A percentile compares a stretch with the other conserved stretches of the same genome.
phyloP scores from a whole-genome alignment of 345 rosid species.

The Balakata baccata region DNA sequence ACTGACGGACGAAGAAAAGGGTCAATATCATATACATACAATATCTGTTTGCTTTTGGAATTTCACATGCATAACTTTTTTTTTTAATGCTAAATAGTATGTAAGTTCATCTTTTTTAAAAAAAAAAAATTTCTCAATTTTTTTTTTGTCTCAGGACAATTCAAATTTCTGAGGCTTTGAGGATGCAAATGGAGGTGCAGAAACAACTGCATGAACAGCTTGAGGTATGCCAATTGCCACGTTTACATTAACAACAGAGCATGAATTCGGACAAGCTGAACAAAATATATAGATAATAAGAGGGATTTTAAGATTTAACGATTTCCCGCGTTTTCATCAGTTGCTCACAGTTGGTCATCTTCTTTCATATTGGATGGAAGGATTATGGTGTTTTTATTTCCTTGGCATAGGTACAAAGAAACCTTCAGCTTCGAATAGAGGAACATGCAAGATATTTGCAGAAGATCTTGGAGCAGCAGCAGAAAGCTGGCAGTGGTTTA shows the following conservation, averaged over 20 bases:
- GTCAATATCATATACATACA: conserved; percentile 23
- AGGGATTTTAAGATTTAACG: too few species aligned
- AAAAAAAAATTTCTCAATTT: too few species aligned
- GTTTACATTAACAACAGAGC: neutral
- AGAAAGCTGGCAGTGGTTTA: conserved; percentile 52
- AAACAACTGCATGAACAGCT: conserved; percentile 84
- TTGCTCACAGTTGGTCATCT: neutral
- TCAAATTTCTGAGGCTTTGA: conserved; percentile 61
- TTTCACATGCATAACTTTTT: neutral
- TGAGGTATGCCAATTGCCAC: conserved; percentile 44
- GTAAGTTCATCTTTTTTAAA: neutral
- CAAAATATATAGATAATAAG: too few species aligned
- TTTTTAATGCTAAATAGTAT: conserved; percentile 11
- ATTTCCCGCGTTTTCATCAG: neutral
- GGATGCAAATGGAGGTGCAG: conserved; percentile 85
- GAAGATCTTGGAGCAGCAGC: conserved; percentile 78
- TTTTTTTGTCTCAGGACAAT: conserved; percentile 35
- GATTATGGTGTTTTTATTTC: neutral
- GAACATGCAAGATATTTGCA: conserved; percentile 83
- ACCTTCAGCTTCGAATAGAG: conserved; percentile 80
- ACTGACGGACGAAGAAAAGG: conserved; percentile 54
- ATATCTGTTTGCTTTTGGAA: conserved; percentile 7
- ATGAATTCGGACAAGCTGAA: neutral
- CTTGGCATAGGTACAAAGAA: conserved; percentile 58
- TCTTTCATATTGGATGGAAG: neutral